These are phyloP conservation scores for Pythium vanterpoolii DNA, from an alignment of 352 stramenopile genomes.

Conservation along the genomic window DNA sequence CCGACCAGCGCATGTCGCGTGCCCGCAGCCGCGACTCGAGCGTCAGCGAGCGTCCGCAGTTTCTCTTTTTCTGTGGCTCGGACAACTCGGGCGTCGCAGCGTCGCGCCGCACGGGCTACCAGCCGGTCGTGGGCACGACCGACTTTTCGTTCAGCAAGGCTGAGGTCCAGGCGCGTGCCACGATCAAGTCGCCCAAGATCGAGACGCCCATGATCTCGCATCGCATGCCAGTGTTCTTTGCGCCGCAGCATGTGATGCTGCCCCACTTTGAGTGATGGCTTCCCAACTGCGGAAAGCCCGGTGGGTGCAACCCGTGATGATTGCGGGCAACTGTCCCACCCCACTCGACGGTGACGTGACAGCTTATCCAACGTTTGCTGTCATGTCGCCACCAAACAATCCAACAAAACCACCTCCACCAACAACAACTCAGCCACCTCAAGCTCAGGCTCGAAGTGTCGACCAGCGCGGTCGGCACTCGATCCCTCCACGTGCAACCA, in stretches of 20 bases:
- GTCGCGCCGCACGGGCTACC: slow-evolving; percentile 5
- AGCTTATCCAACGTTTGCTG: no score
- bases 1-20: slow-evolving; percentile 1
- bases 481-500: background rate
- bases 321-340: background rate
- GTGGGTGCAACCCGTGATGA: background rate
- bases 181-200: slow-evolving; percentile 24
- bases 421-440: background rate
- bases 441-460: background rate
- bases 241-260: slow-evolving; percentile 16
- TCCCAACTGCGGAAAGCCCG: background rate
- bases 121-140: background rate
- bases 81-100: slow-evolving; percentile 29
- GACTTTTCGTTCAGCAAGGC: slow-evolving; percentile 19
- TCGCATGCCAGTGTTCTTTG: slow-evolving; percentile 75
- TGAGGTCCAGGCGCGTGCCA: slow-evolving; percentile 23
- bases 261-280: slow-evolving; percentile 16
- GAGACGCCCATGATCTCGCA: slow-evolving; percentile 49
- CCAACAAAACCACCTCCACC: background rate
- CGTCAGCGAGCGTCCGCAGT: slow-evolving; percentile 55
- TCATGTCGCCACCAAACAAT: background rate
- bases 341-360: background rate
- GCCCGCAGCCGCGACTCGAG: slow-evolving; percentile 24
- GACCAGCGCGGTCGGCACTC: background rate
- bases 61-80: slow-evolving; percentile 78